phyloP scores from a whole-genome alignment of 352 stramenopile species.

The Globisporangium emineosum region DNA sequence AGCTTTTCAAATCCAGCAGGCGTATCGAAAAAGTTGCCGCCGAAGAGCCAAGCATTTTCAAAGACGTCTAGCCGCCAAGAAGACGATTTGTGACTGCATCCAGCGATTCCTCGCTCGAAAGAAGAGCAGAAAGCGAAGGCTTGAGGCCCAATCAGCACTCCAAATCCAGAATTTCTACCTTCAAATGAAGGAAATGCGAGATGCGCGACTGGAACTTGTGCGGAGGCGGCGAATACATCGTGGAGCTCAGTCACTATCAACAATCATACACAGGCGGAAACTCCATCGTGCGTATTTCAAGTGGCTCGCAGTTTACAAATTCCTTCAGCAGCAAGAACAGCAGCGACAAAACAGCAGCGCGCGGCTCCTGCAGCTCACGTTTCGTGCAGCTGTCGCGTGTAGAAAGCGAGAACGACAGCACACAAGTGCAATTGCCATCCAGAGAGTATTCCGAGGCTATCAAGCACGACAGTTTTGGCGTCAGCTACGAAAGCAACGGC shows the following conservation, averaged over 20 bases:
- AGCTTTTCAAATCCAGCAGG: neutral
- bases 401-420: neutral
- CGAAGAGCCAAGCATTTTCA: neutral
- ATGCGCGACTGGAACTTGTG: neutral
- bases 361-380: constrained; percentile 15
- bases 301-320: neutral
- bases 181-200: neutral
- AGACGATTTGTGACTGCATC: neutral
- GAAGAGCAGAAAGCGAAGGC: neutral
- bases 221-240: neutral
- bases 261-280: neutral
- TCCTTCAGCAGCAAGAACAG: neutral
- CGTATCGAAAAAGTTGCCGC: neutral
- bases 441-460: constrained; percentile 15
- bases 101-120: neutral
- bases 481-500: neutral
- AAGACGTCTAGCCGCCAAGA: neutral
- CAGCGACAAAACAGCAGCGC: neutral
- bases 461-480: neutral
- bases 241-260: neutral
- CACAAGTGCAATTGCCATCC: constrained; percentile 11
- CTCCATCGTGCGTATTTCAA: neutral
- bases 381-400: neutral
- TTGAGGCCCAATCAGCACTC: neutral
- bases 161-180: constrained; percentile 3